Evolutionary conservation across 2,329 filamentous ascomycete genomes (phyloP), one percentile per base, ranked within the genome.

Genomic region (Coniochaeta ligniaria): DNA sequence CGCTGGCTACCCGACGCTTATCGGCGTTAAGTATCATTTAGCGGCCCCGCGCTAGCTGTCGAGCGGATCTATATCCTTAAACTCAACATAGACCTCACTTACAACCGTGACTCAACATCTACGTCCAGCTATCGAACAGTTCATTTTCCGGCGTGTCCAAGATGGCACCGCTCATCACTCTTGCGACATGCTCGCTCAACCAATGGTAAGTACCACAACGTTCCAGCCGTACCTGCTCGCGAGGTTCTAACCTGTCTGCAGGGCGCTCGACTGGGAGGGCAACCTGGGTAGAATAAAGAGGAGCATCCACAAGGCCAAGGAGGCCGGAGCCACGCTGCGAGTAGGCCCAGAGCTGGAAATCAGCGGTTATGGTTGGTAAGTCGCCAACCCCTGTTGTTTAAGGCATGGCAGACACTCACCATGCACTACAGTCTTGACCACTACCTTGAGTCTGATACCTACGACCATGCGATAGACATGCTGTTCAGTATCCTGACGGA

Each of bases 391-490:
- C 16, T 45, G 3, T 22, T 24, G 41, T 45, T 3, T 2, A 45
- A 45, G 3, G 20, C 6, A 45, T 7, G n/a, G n/a, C n/a, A n/a
- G n/a, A n/a, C 6, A 24, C 50, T 28, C 11, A 54, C 16, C 6
- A 4, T 31, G 4, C 12, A 31, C n/a, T 31, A 6, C 6, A 54
- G 16, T 67, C 80, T 89, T 7, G 89, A 92, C 70, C 87, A 89
- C 66, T 88, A 84, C 63, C 75, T 83, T 9, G 83, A 87, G 70
- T 72, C 66, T 65, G 87, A 86, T 69, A 78, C 79, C 17, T 83
- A 81, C 67, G 69, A 82, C 4, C 82, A 87, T 69, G 82, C 80
- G 5, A 85, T 84, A 80, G 86, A 91, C 67, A 81, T 83, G 72
- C 77, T 89, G 0, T 76, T 76, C 12, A 74, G 78, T 56, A 88